Evolutionary conservation across 208 protist species (phyloP), one percentile per base, ranked within the genome.

Genomic region (Wallacemonas rigidus): DNA sequence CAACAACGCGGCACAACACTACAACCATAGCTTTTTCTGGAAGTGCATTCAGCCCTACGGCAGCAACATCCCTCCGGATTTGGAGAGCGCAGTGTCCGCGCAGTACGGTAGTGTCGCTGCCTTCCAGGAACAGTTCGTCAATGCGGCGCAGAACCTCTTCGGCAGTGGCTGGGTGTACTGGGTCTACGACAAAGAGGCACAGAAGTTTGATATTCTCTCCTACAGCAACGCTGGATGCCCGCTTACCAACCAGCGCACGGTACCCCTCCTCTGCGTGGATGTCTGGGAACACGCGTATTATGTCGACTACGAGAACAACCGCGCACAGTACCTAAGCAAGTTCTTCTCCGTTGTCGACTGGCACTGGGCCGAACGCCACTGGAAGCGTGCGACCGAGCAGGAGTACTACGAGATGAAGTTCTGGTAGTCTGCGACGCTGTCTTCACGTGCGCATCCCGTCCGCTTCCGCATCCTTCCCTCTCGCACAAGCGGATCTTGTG

Each of bases 211-310:
- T 67, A 94, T 98, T 61, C 56, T 94, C 39, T 87, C 85, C 38
- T 82, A 85, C 63, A 79, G 64, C 55, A 96, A 97, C 69, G 93
- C 93, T 44, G 91, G 88, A 40, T 95, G 86, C 71, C 92, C 94
- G 12, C 67, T 98, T 38, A 85, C 80, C 9, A 82, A 87, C 53
- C 56, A 65, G 44, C 69, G 85, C 53, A 72, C 78, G 54, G 78
- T 86, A 14, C 94, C 94, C 50, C 67, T 98, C 40, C 79, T 98
- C 11, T 94, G 87, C 67, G 86, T 93, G 8, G 93, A 98, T 86
- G 93, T 98, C 54, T 98, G 94, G 93, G 94, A 98, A 80, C 97
- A 98, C 76, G 87, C 95, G n/a, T 98, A 98, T 74, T 98, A 98
- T 73, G 83, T 98, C 47, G 97, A 98, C 83, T 98, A 98, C 70